A percentile compares a stretch with the other conserved stretches of the same genome.
phyloP scores from a whole-genome alignment of 768 basidiomycete genomes.

The Tulasnella sp. region DNA sequence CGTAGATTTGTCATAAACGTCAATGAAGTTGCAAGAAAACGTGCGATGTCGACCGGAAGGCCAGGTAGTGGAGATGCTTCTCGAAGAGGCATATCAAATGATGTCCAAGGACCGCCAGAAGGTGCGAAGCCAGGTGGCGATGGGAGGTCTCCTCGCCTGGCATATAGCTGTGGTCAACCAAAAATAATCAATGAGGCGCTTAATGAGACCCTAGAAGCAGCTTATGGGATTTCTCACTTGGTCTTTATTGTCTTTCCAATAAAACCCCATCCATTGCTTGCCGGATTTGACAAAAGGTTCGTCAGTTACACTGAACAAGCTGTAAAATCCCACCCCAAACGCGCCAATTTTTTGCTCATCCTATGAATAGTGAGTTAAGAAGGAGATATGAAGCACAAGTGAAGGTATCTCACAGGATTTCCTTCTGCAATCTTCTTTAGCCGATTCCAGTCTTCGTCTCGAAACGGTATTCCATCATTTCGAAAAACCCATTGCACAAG shows the following conservation, averaged over 20 bases:
- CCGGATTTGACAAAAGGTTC: conserved; percentile 37
- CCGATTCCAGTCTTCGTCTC: conserved; percentile 77
- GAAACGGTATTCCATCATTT: conserved; percentile 77
- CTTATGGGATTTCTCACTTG: too few relatives aligned
- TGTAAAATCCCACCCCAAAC: conserved; percentile 51
- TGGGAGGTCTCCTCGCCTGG: conserved; percentile 54
- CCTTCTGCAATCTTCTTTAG: conserved; percentile 63
- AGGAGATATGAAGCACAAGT: conserved; percentile 3
- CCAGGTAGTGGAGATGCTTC: conserved; percentile 68
- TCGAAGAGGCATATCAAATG: conserved; percentile 79
- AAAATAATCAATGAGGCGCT: neutral
- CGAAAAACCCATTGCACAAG: conserved; percentile 72
- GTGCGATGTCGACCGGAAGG: conserved; percentile 68
- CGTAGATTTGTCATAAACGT: conserved; percentile 80
- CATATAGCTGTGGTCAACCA: conserved; percentile 47
- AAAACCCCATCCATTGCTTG: conserved; percentile 81
- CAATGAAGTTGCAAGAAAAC: conserved; percentile 81
- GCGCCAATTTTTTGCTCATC: conserved; percentile 92
- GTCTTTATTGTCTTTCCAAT: conserved; percentile 89
- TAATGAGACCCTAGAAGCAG: too few relatives aligned
- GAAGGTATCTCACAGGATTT: conserved; percentile 9
- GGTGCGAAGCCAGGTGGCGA: conserved; percentile 24
- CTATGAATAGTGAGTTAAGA: conserved; percentile 28
- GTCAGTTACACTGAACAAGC: conserved; percentile 24
- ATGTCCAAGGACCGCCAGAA: conserved; percentile 50